These are phyloP conservation scores for Rosellinia necatrix DNA, from an alignment of 2,329 filamentous ascomycete species.

Conservation along the genomic window DNA sequence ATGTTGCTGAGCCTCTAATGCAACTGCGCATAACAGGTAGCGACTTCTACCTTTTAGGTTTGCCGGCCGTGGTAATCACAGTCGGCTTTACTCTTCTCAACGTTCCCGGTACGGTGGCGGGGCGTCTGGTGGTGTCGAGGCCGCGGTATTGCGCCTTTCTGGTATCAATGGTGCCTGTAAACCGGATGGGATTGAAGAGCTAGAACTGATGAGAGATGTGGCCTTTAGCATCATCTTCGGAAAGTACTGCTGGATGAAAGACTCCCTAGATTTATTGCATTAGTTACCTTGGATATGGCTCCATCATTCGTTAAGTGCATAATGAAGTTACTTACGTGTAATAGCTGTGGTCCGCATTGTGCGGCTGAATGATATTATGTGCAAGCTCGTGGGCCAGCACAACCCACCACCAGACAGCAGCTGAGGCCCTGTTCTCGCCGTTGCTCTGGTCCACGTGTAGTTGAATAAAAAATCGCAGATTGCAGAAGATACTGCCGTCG, in stretches of 20 bases:
- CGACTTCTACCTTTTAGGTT: background rate
- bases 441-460: conserved; percentile 65
- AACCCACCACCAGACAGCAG: conserved; percentile 88
- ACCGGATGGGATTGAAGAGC: background rate
- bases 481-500: conserved; percentile 88
- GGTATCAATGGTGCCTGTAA: conserved; percentile 15
- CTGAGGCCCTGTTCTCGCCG: conserved; percentile 64
- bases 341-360: conserved; percentile 80
- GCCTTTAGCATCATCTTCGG: conserved; percentile 66
- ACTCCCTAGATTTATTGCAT: conserved; percentile 57
- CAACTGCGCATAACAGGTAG: background rate
- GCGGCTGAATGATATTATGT: conserved; percentile 83
- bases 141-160: background rate
- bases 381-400: conserved; percentile 95
- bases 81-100: conserved; percentile 16
- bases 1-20: background rate
- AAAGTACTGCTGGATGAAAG: conserved; percentile 79
- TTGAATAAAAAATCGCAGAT: conserved; percentile 83
- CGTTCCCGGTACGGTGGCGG: conserved; percentile 27
- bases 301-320: background rate
- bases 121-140: background rate
- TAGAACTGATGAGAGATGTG: conserved; percentile 25
- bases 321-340: conserved; percentile 65
- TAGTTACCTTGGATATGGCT: background rate
- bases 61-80: background rate